Percentiles rank a stretch among this genome's conserved stretches.
Conservation (phyloP, 352 stramenopile species). For the Phytophthora cryptogea region DNA sequence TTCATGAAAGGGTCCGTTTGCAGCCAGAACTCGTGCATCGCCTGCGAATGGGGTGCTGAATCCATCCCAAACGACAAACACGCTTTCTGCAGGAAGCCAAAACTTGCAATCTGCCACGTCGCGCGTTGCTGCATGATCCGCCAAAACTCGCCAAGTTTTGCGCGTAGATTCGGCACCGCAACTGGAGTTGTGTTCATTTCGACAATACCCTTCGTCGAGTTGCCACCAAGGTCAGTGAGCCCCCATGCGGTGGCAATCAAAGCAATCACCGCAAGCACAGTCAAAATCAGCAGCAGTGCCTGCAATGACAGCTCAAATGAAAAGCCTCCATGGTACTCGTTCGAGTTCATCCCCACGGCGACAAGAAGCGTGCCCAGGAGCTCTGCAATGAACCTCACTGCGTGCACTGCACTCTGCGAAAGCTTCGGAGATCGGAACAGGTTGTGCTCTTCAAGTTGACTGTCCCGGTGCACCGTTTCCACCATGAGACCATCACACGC, state of each 20-base stretch:
- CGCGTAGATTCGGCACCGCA: slow-evolving; percentile 16
- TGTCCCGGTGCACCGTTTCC: slow-evolving; percentile 71
- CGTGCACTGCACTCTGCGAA: slow-evolving; percentile 62
- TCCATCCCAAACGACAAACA: slow-evolving; percentile 62
- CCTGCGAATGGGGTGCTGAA: slow-evolving; percentile 46
- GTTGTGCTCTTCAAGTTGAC: slow-evolving; percentile 22
- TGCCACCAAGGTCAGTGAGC: slow-evolving; percentile 31
- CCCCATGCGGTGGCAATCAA: slow-evolving; percentile 45
- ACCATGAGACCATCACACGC: slow-evolving; percentile 79
- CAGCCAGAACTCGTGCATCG: slow-evolving; percentile 66
- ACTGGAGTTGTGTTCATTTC: not conserved
- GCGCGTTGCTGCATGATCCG: slow-evolving; percentile 61
- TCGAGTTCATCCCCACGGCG: slow-evolving; percentile 63
- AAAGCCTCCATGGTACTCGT: slow-evolving; percentile 58
- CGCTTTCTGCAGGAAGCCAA: slow-evolving; percentile 68
- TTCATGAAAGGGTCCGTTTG: slow-evolving; percentile 65
- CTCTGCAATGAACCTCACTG: slow-evolving; percentile 58
- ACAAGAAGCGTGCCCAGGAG: slow-evolving; percentile 58
- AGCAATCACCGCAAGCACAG: slow-evolving; percentile 33
- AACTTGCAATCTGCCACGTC: slow-evolving; percentile 76
- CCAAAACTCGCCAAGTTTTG: slow-evolving; percentile 54
- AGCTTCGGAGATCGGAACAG: slow-evolving; percentile 20
- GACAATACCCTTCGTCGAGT: not conserved
- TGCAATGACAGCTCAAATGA: slow-evolving; percentile 46
- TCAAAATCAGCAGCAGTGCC: slow-evolving; percentile 44